Evolutionary conservation across 129 eudicot species (phyloP), one percentile per base, ranked within the genome.

Genomic region (Centrapalus pauciflorus): DNA sequence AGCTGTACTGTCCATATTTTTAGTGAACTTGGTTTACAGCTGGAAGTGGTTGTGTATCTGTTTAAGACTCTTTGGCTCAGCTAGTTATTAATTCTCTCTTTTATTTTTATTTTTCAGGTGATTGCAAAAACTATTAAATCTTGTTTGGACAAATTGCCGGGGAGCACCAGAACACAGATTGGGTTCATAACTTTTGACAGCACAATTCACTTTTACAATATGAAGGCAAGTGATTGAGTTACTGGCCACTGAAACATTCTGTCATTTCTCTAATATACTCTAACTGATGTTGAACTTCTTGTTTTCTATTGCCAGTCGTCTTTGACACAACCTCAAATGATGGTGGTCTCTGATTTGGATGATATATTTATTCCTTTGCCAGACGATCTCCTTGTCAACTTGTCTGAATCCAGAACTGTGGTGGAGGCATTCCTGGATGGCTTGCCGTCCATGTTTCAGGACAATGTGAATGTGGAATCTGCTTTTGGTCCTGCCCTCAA

Each of bases 401-500:
- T 90, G 75, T 87, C 97, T 61, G 97, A 90, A 74, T 90, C 97
- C 64, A 90, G 95, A 76, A 71, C 55, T 59, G 97, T 90, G 64
- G 89, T 90, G 32, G 97, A 90, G 49, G 84, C 97, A 46, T 84
- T 90, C 70, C 84, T 90, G 21, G 92, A 87, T 76, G 87, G 97
- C 69, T 71, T 90, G 69, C 95, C 97, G 35, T 55, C 89, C 49
- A 90, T 90, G 95, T 90, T 90, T 80, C 92, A 82, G 77, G 95
- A 78, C 35, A 90, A 79, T 63, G 80, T 80, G 63, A 90, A 90
- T 68, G 92, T 90, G 30, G 97, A 90, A 82, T 90, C 97, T 57
- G 97, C 97, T 69, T 90, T 90, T 80, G 97, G 97, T 64, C 95
- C 97, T 1, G 97, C 97, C 61, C 91, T 90, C 34, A 87, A 87